Conservation (phyloP, 108 stramenopile genomes). For the Skeletonema costatum region DNA sequence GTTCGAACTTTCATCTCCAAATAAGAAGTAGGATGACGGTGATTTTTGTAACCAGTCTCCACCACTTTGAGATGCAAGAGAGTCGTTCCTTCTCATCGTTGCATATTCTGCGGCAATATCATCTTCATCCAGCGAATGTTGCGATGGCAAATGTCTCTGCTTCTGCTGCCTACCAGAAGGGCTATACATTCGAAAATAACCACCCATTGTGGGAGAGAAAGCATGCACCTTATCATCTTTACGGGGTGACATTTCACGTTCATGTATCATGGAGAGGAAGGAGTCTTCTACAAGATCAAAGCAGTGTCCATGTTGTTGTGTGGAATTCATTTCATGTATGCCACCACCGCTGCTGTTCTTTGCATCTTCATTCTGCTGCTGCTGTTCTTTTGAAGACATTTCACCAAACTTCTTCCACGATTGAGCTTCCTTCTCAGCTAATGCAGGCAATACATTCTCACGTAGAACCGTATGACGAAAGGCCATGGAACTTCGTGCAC, state of each 20-base stretch:
- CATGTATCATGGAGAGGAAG: slow-evolving; percentile 58
- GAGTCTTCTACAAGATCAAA: slow-evolving; percentile 87
- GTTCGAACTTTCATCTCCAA: slow-evolving; percentile 19
- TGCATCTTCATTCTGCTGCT: background rate
- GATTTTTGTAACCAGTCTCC: slow-evolving; percentile 24
- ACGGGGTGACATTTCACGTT: slow-evolving; percentile 20
- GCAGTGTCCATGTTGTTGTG: slow-evolving; percentile 49
- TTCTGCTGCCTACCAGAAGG: slow-evolving; percentile 6
- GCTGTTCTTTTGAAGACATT: background rate
- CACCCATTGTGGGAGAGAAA: slow-evolving; percentile 42
- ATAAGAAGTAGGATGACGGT: slow-evolving; percentile 39
- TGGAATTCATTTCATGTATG: slow-evolving; percentile 15
- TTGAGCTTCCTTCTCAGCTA: slow-evolving; percentile 11
- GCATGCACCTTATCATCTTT: slow-evolving; percentile 15
- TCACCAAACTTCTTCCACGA: background rate
- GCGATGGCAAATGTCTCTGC: background rate
- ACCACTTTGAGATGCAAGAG: background rate
- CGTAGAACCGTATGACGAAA: slow-evolving; percentile 70
- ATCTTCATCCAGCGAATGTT: background rate
- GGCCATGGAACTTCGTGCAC: slow-evolving; percentile 55
- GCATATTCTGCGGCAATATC: background rate
- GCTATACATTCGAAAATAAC: slow-evolving; percentile 37
- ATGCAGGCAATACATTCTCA: slow-evolving; percentile 40
- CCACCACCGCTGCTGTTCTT: background rate
- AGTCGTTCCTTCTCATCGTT: too few relatives aligned